Evolutionary conservation across 1,139 yeast species (phyloP).

Genomic region (Blastobotrys petasosporus): DNA sequence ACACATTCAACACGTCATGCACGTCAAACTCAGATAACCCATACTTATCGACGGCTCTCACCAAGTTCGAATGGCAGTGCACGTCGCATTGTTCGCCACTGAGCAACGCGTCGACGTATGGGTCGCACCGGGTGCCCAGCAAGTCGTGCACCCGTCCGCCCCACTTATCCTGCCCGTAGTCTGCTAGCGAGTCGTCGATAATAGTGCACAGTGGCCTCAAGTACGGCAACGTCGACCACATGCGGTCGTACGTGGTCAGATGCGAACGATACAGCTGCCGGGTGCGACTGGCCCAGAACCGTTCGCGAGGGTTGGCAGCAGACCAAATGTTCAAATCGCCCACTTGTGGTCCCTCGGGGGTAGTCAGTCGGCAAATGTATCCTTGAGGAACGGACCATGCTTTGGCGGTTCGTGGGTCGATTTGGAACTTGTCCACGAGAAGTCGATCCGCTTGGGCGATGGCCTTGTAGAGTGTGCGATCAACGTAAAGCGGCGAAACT

Average conservation of each 20-base stretch:
- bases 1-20: conserved; percentile 63
- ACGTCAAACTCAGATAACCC: conserved; percentile 63
- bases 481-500: conserved; percentile 48
- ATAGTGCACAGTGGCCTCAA: conserved; percentile 60
- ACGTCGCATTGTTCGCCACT: conserved; percentile 54
- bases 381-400: conserved; percentile 60
- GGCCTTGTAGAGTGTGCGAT: conserved; percentile 41
- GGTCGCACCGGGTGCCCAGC: conserved; percentile 64
- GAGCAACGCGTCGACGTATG: conserved; percentile 57
- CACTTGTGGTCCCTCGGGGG: conserved; percentile 67
- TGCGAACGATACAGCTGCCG: conserved; percentile 64
- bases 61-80: conserved; percentile 62
- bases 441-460: conserved; percentile 41
- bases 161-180: conserved; percentile 55
- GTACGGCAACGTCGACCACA: conserved; percentile 61
- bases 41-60: conserved; percentile 51
- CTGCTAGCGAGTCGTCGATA: conserved; percentile 51
- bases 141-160: conserved; percentile 63
- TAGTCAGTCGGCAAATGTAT: conserved; percentile 50
- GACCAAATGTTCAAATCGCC: conserved; percentile 66
- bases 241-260: conserved; percentile 53
- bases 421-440: conserved; percentile 37
- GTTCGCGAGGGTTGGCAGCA: conserved; percentile 52
- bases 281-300: conserved; percentile 66
- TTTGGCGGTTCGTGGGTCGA: conserved; percentile 52